A percentile compares a stretch with the other conserved stretches of the same genome.
Evolutionary conservation across 169 alveolate genomes (phyloP).

Genomic region (Cystoisospora suis): DNA sequence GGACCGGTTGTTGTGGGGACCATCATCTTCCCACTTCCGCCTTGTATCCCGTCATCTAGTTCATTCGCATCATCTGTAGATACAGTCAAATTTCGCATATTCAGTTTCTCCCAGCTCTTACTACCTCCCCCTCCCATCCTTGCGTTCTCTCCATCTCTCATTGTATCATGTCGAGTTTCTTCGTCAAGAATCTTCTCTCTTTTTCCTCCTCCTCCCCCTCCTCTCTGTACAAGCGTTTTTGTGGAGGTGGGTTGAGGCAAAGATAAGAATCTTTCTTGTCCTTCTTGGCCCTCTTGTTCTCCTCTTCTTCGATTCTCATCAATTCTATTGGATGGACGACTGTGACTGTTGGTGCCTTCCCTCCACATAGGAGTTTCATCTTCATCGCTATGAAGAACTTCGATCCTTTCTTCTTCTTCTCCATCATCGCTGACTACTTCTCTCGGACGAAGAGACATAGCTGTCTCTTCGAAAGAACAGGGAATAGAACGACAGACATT

Average conservation of each 20-base stretch:
- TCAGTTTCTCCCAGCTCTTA: no score
- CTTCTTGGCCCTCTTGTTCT: neutral
- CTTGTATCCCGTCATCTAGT: neutral
- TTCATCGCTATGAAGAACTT: neutral
- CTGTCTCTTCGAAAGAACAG: neutral
- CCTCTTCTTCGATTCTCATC: neutral
- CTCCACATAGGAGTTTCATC: neutral
- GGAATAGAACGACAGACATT: no score
- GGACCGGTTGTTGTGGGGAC: neutral
- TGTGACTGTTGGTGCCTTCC: neutral
- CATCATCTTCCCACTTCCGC: neutral
- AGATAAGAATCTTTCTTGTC: neutral
- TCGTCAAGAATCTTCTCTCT: neutral
- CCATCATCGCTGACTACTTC: neutral
- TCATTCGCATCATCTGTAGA: conserved; percentile 8
- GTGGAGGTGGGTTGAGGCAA: neutral
- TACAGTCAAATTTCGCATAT: neutral
- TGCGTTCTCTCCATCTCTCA: no score
- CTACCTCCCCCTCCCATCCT: no score
- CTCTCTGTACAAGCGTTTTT: neutral
- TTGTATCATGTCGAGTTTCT: no score
- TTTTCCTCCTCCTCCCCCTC: neutral
- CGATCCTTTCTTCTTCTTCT: neutral
- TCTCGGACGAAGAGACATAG: neutral
- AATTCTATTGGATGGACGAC: neutral